Base-by-base conservation (phyloP, 2,329 filamentous ascomycete genomes). In the Tolypocladium paradoxum region DNA sequence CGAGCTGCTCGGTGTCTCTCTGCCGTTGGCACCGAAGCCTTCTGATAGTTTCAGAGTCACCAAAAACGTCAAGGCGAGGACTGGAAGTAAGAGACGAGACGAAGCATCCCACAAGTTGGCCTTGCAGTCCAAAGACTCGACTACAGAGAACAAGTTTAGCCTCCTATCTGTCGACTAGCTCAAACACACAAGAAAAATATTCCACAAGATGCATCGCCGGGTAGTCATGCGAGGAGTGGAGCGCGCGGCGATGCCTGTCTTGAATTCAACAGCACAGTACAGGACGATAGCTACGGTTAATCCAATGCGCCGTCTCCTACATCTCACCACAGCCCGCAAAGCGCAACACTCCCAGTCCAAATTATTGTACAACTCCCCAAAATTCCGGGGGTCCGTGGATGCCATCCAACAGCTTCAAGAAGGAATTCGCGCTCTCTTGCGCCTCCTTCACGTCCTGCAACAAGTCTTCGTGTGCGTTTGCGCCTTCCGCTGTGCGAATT, bases 401-500 rank as follows among this genome's bases (percentile, higher is more conserved):
- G 22, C 68, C 66, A 51, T 67, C 57, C 56, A 71, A 52, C 24
- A 69, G 47, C 35, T 57, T 55, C 35, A 57, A 53, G 34, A 70
- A 64, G 1, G 59, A 55, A n/a, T 59, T 58, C 18, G 45, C 50
- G n/a, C 53, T 55, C 27, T 64, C 58, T 7, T 61, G 57, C 11
- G 56, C 50, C 12, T 65, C 60, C 27, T 77, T 65, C 58, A 75
- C 61, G 66, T 86, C 71, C 57, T 81, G 63, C 57, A 82, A 60
- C 63, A 88, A 61, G 51, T 80, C 62, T 56, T 84, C 78, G 6
- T 66, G 61, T 6, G 56, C 54, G 5, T 54, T 58, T 2, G 62
- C 68, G 45, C 70, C 73, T 5, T 81, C 77, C 2, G 79, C 69
- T 7, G 68, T 68, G 57, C 72, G 75, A 57, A 91, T 81, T 54